Conservation (phyloP, 192 early-diverging fungal species). For the Kappamyces sp. region DNA sequence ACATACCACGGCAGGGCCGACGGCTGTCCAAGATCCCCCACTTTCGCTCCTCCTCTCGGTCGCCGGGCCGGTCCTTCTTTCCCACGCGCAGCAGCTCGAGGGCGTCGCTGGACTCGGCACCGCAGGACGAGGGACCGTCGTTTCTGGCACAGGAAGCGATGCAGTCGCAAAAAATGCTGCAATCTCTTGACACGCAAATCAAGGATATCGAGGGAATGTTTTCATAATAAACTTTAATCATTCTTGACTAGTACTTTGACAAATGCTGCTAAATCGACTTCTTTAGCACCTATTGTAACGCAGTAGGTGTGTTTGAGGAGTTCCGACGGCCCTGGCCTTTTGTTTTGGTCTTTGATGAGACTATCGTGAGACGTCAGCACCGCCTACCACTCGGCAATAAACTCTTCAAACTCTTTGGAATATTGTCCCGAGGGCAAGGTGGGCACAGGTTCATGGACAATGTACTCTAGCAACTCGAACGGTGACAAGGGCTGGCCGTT, state of each 20-base stretch:
- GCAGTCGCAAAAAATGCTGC: too few species aligned
- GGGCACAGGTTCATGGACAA: slow-evolving; percentile 84
- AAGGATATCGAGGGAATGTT: too few species aligned
- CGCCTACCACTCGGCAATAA: slow-evolving; percentile 68
- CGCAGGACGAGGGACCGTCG: too few species aligned
- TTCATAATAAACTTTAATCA: too few species aligned
- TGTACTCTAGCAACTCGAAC: slow-evolving; percentile 91
- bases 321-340: slow-evolving; percentile 61
- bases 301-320: slow-evolving; percentile 38
- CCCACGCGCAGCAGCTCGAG: too few species aligned
- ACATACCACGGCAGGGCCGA: too few species aligned
- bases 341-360: slow-evolving; percentile 66
- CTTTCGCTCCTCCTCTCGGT: too few species aligned
- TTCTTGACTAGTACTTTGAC: slow-evolving; percentile 15
- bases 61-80: too few species aligned
- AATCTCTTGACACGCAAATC: too few species aligned
- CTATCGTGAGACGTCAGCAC: slow-evolving; percentile 30
- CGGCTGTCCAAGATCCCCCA: too few species aligned
- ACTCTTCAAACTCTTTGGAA: slow-evolving; percentile 67
- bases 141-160: too few species aligned
- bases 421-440: slow-evolving; percentile 58
- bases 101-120: too few species aligned
- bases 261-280: slow-evolving; percentile 13
- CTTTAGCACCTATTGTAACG: slow-evolving; percentile 2
- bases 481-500: slow-evolving; percentile 69